phyloP scores from a whole-genome alignment of 768 basidiomycete genomes.

The Panellus pusillus region DNA sequence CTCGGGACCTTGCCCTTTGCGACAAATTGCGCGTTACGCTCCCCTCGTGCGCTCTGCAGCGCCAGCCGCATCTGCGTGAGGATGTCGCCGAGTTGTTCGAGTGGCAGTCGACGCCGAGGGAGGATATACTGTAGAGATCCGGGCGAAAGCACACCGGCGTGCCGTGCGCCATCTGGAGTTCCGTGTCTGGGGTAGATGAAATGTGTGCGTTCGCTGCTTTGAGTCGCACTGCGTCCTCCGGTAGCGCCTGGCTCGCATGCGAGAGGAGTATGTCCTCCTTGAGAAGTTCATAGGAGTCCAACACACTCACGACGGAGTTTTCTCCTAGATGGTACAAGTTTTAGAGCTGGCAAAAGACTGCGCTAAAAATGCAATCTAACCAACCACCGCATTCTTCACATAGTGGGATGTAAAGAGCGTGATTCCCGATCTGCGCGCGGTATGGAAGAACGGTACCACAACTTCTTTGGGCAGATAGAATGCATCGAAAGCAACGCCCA shows the following conservation, averaged over 20 bases:
- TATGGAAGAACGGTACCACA: neutral
- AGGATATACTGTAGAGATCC: slow-evolving; percentile 4
- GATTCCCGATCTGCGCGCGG: slow-evolving; percentile 3
- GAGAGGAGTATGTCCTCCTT: slow-evolving; percentile 13
- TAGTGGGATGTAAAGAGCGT: slow-evolving; percentile 17
- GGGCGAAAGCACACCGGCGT: slow-evolving; percentile 12
- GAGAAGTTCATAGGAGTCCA: slow-evolving; percentile 14
- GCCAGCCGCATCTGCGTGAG: slow-evolving; percentile 18
- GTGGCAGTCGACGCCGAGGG: slow-evolving; percentile 20
- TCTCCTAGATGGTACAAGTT: no score
- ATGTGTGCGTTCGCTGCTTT: slow-evolving; percentile 6
- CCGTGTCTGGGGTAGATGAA: slow-evolving; percentile 14
- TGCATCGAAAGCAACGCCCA: slow-evolving; percentile 14
- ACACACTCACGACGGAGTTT: no score
- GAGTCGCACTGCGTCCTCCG: slow-evolving; percentile 12
- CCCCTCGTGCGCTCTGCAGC: slow-evolving; percentile 9
- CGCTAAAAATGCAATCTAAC: no score
- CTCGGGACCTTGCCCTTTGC: slow-evolving; percentile 1
- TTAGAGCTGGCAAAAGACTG: no score
- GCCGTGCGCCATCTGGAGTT: slow-evolving; percentile 15
- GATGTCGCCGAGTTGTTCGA: slow-evolving; percentile 15
- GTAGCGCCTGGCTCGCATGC: slow-evolving; percentile 4
- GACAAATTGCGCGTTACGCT: slow-evolving; percentile 6
- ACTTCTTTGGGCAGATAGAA: slow-evolving; percentile 8
- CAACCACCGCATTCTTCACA: slow-evolving; percentile 6